Percentiles rank a stretch among this genome's conserved stretches.
Conservation (phyloP, 2,329 filamentous ascomycete species). For the Graphilbum ipis-grandicollis region DNA sequence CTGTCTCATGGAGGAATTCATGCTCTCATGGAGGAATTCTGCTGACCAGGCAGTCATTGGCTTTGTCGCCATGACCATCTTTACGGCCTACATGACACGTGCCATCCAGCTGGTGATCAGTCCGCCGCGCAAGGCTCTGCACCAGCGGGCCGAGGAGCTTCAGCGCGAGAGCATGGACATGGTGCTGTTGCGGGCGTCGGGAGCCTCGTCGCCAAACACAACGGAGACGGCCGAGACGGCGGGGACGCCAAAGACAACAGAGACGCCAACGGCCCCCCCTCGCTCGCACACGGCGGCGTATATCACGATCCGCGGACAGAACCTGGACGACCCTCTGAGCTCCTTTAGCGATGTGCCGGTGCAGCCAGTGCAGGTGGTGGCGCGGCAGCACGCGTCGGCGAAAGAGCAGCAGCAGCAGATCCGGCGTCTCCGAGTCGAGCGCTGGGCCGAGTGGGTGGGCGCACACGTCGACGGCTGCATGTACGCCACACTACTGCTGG, state of each 20-base stretch:
- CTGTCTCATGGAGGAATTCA: too few relatives aligned
- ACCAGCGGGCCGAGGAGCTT: constrained; percentile 33
- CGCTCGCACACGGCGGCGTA: constrained; percentile 8
- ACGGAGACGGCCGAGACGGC: not conserved
- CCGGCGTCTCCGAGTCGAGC: constrained; percentile 26
- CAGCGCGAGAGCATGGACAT: constrained; percentile 9
- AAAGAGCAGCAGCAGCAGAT: constrained; percentile 13
- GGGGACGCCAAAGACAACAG: not conserved
- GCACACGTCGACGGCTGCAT: constrained; percentile 26
- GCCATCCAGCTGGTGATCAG: constrained; percentile 32
- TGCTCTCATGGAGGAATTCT: not conserved
- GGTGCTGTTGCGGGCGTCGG: constrained; percentile 7
- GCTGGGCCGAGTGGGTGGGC: constrained; percentile 30
- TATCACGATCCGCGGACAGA: constrained; percentile 10
- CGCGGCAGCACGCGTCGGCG: constrained; percentile 14
- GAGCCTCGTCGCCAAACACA: constrained; percentile 1
- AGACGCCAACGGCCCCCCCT: constrained; percentile 3
- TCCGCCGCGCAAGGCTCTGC: constrained; percentile 31
- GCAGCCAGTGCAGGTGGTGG: not conserved
- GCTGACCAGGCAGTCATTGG: constrained; percentile 29
- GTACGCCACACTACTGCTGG: constrained; percentile 26
- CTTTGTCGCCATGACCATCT: constrained; percentile 32
- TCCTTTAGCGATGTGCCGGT: constrained; percentile 9
- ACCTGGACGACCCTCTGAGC: constrained; percentile 9
- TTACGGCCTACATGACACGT: constrained; percentile 36